Evolutionary conservation across 495 filamentous ascomycete species (phyloP), one percentile per base, ranked within the genome.

Genomic region (Platismatia glauca): DNA sequence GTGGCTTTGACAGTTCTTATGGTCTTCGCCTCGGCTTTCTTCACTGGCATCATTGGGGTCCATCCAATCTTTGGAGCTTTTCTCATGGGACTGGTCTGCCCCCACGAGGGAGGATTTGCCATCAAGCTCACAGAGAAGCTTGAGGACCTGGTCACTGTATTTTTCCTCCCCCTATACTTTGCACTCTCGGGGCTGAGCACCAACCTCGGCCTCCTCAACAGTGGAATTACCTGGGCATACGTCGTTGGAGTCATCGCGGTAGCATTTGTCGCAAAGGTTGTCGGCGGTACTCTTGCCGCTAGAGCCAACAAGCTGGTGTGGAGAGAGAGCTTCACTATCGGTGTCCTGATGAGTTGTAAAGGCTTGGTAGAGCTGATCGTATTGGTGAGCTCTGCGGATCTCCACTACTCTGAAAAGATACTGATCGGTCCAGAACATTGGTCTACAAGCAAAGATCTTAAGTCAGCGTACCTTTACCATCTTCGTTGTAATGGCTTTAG

Each of bases 111-210:
- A 44, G 93, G 93, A 9, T 98, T 97, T 73, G 89, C 91, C 22
- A 95, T 97, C 71, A 91, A 94, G 66, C 73, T 98, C 62, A 93
- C 92, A 0, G 94, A 98, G 70, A 98, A 97, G 77, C 84, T 98
- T 58, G 94, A 98, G 71, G 94, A 98, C 75, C 75, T 98, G 11
- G 87, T 98, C 56, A 82, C 85, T 1, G 84, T 90, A 29, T 77
- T 98, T n/a, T 91, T 98, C 65, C 77, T 97, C 16, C 94, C 94
- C 0, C 85, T 98, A 6, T 98, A 98, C 72, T 98, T 97, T 75
- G 90, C 94, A 5, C 80, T 96, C 12, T 97, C 94, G 31, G 94
- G 94, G 0, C 76, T 98, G 38, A 89, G 81, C 69, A 98, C 94
- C 8, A 87, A 98, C 69, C 77, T 98, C 53, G 94, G 91, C 31